phyloP scores from a whole-genome alignment of 371 early-diverging fungal species.

The Chytridiales sp. region DNA sequence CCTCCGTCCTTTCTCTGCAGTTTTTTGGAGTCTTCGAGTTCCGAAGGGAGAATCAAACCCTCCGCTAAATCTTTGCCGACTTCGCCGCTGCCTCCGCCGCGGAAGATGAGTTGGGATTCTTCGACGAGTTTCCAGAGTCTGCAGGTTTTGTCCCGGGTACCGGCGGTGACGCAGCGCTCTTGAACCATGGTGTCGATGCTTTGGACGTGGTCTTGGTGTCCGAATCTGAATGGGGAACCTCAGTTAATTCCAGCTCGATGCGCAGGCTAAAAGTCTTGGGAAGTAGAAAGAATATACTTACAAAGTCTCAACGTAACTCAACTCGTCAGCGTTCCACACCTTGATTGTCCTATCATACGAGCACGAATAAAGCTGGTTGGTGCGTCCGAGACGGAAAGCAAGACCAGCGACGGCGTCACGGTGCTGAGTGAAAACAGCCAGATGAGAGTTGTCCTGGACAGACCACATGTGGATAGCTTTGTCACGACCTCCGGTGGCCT shows the following conservation, averaged over 20 bases:
- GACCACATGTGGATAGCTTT: slow-evolving; percentile 91
- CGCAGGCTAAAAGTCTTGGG: neutral
- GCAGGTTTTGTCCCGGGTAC: slow-evolving; percentile 87
- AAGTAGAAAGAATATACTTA: slow-evolving; percentile 25
- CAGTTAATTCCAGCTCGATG: neutral
- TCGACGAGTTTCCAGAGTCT: slow-evolving; percentile 95
- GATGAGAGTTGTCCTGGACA: slow-evolving; percentile 64
- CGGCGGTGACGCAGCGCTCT: slow-evolving; percentile 91
- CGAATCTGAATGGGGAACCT: slow-evolving; percentile 66
- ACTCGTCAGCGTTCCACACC: slow-evolving; percentile 91
- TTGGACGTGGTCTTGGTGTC: slow-evolving; percentile 90
- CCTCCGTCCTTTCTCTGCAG: slow-evolving; percentile 24
- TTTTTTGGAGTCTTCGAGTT: slow-evolving; percentile 44
- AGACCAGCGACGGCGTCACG: slow-evolving; percentile 89
- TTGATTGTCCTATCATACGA: slow-evolving; percentile 93
- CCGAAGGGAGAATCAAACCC: slow-evolving; percentile 37
- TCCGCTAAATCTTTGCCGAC: slow-evolving; percentile 27
- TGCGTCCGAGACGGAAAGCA: slow-evolving; percentile 75
- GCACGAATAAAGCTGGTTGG: slow-evolving; percentile 86
- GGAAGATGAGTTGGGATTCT: slow-evolving; percentile 89
- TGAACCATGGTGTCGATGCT: slow-evolving; percentile 73
- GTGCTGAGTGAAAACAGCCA: slow-evolving; percentile 84
- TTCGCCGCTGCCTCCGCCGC: slow-evolving; percentile 67
- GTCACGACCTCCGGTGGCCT: slow-evolving; percentile 80
- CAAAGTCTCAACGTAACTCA: slow-evolving; percentile 91